Base-by-base conservation (phyloP, 176 grass and related monocot species). In the Zoysia japonica region DNA sequence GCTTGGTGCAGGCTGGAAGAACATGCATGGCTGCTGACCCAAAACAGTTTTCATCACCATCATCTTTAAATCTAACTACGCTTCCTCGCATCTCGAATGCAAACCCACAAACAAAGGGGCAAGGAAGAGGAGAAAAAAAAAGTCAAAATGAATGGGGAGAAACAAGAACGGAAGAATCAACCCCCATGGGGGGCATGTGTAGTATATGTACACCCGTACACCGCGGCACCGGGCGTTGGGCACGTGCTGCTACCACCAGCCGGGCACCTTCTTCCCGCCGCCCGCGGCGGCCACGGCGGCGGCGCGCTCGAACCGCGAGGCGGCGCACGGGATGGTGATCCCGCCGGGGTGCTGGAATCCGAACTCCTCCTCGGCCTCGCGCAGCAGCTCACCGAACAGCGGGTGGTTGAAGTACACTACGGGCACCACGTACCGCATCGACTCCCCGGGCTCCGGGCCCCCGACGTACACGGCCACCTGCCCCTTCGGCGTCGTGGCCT, bases 361-460 rank as follows among this genome's bases (percentile, higher is more conserved):
- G 75, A 94, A 94, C 89, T 98, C 89, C 83, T 90, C 85, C 89
- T 98, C 90, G n/a, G 95, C 92, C 90, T 98, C 95, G 61, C 90
- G 87, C 67, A 98, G 77, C 89, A 98, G 80, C 74, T 94, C 92
- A 37, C 89, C 91, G 65, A 98, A 94, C 19, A 98, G 65, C 2
- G 92, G 95, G 84, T 98, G 92, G 86, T 98, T 98, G 73, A 98
- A 98, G 85, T 98, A 94, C 42, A 98, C 87, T 60, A 98, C 90
- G 43, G 95, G 95, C 61, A 98, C 95, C 76, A 94, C 78, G 80
- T 92, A 94, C 52, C 95, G 45, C 72, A 86, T 81, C 12, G 89
- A 83, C 52, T 77, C 87, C 7, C 78, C 91, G 15, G 87, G 80
- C 61, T 70, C 74, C 9, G 80, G 75, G 49, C 74, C 85, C 37